Percentiles rank a stretch among this genome's conserved stretches.
Conservation (phyloP, 192 early-diverging fungal genomes). For the Rhizophagus prolifer region DNA sequence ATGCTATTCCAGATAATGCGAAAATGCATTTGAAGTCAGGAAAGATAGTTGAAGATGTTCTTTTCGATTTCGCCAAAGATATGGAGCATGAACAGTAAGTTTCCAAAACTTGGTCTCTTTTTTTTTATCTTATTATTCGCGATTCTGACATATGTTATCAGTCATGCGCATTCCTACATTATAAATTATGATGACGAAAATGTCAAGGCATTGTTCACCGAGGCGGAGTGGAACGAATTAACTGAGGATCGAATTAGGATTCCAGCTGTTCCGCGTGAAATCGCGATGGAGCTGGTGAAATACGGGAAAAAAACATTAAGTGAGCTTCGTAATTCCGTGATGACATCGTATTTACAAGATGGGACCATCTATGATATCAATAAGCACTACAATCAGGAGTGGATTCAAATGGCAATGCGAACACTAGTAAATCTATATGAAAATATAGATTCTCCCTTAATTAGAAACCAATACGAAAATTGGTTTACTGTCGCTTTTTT, state of each 20-base stretch:
- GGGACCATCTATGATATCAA: slow-evolving; percentile 7
- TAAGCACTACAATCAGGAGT: neutral
- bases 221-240: slow-evolving; percentile 26
- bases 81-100: slow-evolving; percentile 29
- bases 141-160: slow-evolving; percentile 21
- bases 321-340: slow-evolving; percentile 5
- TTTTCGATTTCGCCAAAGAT: slow-evolving; percentile 21
- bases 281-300: slow-evolving; percentile 1
- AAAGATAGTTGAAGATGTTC: slow-evolving; percentile 25
- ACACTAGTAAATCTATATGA: slow-evolving; percentile 8
- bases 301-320: slow-evolving; percentile 16
- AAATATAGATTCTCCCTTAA: slow-evolving; percentile 4
- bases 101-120: slow-evolving; percentile 3
- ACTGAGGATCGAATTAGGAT: slow-evolving; percentile 15
- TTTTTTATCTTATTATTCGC: slow-evolving; percentile 16
- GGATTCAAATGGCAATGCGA: slow-evolving; percentile 4
- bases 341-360: slow-evolving; percentile 24
- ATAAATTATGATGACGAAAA: slow-evolving; percentile 19
- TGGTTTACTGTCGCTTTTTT: slow-evolving; percentile 20
- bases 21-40: slow-evolving; percentile 24
- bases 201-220: slow-evolving; percentile 18
- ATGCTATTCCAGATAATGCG: slow-evolving; percentile 12
- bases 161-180: slow-evolving; percentile 25
- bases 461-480: slow-evolving; percentile 9
- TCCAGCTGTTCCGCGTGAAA: slow-evolving; percentile 15